These are phyloP conservation scores for Xylogone sp. DNA, from an alignment of 2,329 filamentous ascomycete species.

Conservation along the genomic window DNA sequence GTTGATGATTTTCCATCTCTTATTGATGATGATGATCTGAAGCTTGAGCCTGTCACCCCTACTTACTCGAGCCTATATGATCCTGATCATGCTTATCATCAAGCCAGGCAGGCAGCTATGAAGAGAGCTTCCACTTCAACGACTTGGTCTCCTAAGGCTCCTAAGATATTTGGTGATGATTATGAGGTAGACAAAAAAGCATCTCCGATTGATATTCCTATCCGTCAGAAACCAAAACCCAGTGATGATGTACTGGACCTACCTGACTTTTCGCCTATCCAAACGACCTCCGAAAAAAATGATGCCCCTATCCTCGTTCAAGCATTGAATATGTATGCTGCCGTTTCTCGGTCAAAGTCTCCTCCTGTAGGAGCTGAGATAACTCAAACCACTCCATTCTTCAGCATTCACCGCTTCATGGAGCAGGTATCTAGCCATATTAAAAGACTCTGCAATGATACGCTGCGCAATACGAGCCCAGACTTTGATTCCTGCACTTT, in stretches of 20 bases:
- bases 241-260: too few species aligned
- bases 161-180: neutral
- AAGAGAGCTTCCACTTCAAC: neutral
- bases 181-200: neutral
- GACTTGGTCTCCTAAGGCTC: too few species aligned
- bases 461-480: slow-evolving; percentile 7
- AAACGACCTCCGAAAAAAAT: too few species aligned
- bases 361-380: too few species aligned
- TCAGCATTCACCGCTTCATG: slow-evolving; percentile 8
- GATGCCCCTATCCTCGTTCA: too few species aligned
- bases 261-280: too few species aligned
- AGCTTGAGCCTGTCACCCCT: neutral
- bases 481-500: slow-evolving; percentile 6
- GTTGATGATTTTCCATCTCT: neutral
- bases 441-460: neutral
- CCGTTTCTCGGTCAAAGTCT: too few species aligned
- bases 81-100: neutral
- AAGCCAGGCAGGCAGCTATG: neutral
- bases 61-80: neutral
- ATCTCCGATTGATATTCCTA: neutral
- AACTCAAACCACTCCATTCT: slow-evolving; percentile 3
- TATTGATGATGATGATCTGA: neutral
- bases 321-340: too few species aligned
- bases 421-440: slow-evolving; percentile 7
- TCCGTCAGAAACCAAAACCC: neutral